Base-by-base conservation (phyloP, 306 rosid species). In the Ormosia emarginata region DNA sequence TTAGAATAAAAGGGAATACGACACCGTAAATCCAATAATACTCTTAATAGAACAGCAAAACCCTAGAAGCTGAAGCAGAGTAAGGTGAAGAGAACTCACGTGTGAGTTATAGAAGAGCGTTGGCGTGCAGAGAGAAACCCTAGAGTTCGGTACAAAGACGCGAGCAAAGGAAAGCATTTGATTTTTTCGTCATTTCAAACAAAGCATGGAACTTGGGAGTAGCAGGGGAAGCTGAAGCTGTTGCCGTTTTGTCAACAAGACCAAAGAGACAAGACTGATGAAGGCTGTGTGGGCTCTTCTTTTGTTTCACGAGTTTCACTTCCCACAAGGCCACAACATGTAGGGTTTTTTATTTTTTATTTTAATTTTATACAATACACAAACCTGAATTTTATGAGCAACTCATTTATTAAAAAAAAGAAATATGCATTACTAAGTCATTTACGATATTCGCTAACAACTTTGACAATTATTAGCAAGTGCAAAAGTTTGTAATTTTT, bases 31-130 rank as follows among this genome's bases (percentile, higher is more conserved):
- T 47, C 13, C 14, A 24, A 84, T 41, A 29, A 61, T 8, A 18
- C 6, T 43, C 11, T 3, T 47, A 32, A 10, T 13, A 2, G 39
- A 24, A 46, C 8, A 6, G 4, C 32, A 57, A 80, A 78, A 62
- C 78, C 82, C 88, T 76, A 85, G 68, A 49, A 34, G 65, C 32
- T 46, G 40, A 50, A 74, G 71, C 5, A 67, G 73, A 49, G 75
- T 9, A 78, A 66, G 43, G 63, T 41, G 10, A 52, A 74, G 58
- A 82, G 53, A 24, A 79, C 86, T 82, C 12, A 82, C 88, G 15
- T 53, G 70, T 57, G 50, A 40, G 57, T 13, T 3, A 14, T 11
- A 58, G 67, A 37, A 72, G 77, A 71, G 77, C 30, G 77, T 46
- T 11, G 15, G 41, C 47, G 18, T 17, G 3, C 14, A 39, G 14